Conservation (phyloP, 1,284 basidiomycete species). For the Ustilago xerochloae region DNA sequence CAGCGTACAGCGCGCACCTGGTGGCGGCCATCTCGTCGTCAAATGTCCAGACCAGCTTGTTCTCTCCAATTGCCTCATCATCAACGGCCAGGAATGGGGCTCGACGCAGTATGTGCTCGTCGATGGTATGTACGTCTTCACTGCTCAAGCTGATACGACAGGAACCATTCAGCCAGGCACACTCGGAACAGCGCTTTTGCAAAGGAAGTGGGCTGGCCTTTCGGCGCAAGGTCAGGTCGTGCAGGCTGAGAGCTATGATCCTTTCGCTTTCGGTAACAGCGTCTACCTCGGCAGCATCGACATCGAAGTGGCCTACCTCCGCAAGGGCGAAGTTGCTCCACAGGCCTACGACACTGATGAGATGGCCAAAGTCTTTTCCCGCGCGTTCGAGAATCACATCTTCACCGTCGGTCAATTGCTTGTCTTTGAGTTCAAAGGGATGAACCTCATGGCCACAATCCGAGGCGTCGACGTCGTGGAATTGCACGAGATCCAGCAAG, state of each 20-base stretch:
- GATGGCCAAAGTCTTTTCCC: constrained; percentile 80
- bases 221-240: constrained; percentile 61
- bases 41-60: constrained; percentile 58
- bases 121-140: constrained; percentile 63
- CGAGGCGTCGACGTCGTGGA: constrained; percentile 78
- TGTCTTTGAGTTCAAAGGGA: constrained; percentile 90
- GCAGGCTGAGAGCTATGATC: constrained; percentile 60
- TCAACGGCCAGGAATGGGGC: constrained; percentile 64
- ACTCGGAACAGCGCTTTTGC: constrained; percentile 59
- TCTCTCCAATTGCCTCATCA: constrained; percentile 61
- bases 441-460: constrained; percentile 81
- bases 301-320: constrained; percentile 60
- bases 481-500: constrained; percentile 51
- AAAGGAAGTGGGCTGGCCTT: constrained; percentile 64
- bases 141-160: constrained; percentile 56
- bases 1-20: neutral
- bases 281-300: constrained; percentile 64
- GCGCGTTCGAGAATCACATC: constrained; percentile 76
- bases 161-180: constrained; percentile 52
- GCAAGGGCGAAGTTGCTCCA: constrained; percentile 44
- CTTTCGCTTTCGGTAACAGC: constrained; percentile 53
- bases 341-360: constrained; percentile 78
- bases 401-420: constrained; percentile 77
- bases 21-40: constrained; percentile 44
- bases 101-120: constrained; percentile 62